phyloP scores from a whole-genome alignment of 2,329 filamentous ascomycete genomes.

The Colletotrichum somersetense region DNA sequence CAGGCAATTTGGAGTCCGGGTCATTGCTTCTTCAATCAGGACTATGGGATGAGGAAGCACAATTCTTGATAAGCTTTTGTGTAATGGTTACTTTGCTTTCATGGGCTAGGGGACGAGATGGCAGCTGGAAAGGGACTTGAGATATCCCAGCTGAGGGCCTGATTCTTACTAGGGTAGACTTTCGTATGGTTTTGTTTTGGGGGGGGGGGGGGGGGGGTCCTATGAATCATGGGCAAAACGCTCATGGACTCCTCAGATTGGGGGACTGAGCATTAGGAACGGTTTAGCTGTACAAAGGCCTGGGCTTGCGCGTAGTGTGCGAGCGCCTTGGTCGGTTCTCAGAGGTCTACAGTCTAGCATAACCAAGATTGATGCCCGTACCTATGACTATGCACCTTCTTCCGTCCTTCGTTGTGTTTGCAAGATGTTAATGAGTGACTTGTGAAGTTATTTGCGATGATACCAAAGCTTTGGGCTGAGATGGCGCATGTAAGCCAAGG shows the following conservation, averaged over 20 bases:
- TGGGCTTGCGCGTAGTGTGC: slow-evolving; percentile 10
- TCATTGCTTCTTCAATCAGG: slow-evolving; percentile 19
- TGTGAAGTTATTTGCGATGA: neutral
- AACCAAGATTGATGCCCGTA: slow-evolving; percentile 9
- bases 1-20: slow-evolving; percentile 1
- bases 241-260: slow-evolving; percentile 3
- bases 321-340: slow-evolving; percentile 16
- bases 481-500: slow-evolving; percentile 21
- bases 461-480: neutral
- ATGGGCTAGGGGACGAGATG: slow-evolving; percentile 18
- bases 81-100: slow-evolving; percentile 39
- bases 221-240: slow-evolving; percentile 9
- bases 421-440: neutral
- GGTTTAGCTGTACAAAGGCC: slow-evolving; percentile 31
- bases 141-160: slow-evolving; percentile 8
- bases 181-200: neutral
- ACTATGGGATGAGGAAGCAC: slow-evolving; percentile 21
- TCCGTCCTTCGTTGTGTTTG: neutral
- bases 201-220: neutral
- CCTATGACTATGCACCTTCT: neutral
- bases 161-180: slow-evolving; percentile 25
- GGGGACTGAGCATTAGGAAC: slow-evolving; percentile 17
- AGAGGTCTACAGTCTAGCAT: slow-evolving; percentile 27
- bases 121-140: neutral
- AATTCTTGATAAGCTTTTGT: slow-evolving; percentile 40